These are phyloP conservation scores for Phytopythium boreale DNA, from an alignment of 352 stramenopile species.

Conservation along the genomic window DNA sequence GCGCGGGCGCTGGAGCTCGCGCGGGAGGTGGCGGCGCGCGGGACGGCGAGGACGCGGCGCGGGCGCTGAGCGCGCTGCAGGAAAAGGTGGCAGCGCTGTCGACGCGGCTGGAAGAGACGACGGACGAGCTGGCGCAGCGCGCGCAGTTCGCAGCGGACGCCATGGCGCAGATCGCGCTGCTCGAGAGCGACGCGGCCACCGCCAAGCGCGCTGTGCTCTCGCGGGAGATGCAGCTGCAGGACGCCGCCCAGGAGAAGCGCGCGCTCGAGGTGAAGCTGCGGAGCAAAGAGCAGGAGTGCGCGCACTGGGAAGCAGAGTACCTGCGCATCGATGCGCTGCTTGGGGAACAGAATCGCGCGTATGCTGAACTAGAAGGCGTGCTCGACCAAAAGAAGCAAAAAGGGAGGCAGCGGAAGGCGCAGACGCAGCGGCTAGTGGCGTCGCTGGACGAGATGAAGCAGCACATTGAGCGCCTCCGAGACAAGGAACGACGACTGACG, in stretches of 20 bases:
- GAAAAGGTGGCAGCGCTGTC: conserved; percentile 37
- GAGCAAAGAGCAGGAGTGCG: conserved; percentile 35
- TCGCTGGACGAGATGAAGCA: conserved; percentile 35
- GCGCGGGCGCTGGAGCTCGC: conserved; percentile 28
- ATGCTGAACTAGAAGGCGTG: conserved; percentile 10
- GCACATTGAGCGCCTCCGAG: conserved; percentile 11
- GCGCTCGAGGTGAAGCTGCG: conserved; percentile 25
- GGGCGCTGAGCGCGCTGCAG: conserved; percentile 32
- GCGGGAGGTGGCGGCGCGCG: conserved; percentile 29
- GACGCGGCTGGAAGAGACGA: conserved; percentile 45
- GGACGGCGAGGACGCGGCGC: conserved; percentile 21
- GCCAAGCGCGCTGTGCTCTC: conserved; percentile 51
- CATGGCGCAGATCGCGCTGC: conserved; percentile 33
- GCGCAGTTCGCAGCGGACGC: conserved; percentile 49
- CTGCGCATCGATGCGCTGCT: conserved; percentile 27
- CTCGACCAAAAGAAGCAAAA: conserved; percentile 28
- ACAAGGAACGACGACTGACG: conserved; percentile 6
- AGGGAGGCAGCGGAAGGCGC: conserved; percentile 36
- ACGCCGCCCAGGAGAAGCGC: conserved; percentile 33
- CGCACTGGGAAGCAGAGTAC: conserved; percentile 55
- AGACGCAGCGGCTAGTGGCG: conserved; percentile 30
- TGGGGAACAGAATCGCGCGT: conserved; percentile 12
- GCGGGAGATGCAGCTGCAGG: conserved; percentile 59
- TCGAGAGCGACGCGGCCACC: conserved; percentile 37
- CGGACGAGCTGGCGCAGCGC: conserved; percentile 49